Evolutionary conservation across 345 rosid species (phyloP).

Genomic region (Lumnitzera littorea): DNA sequence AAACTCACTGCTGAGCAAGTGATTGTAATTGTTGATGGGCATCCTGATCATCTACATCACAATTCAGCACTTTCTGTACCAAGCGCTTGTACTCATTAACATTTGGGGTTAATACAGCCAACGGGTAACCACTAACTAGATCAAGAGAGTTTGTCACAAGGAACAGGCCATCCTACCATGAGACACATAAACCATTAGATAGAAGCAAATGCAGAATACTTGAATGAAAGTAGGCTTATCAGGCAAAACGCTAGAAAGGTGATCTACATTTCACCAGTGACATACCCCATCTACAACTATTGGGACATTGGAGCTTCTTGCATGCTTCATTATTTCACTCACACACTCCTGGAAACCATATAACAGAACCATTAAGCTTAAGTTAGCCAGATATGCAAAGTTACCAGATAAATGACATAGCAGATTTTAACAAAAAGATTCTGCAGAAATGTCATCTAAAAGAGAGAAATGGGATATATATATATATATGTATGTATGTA

Average conservation of each 20-base stretch:
- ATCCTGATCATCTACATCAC: slow-evolving; percentile 58
- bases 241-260: neutral
- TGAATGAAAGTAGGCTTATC: neutral
- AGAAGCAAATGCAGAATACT: neutral
- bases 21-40: slow-evolving; percentile 48
- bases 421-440: neutral
- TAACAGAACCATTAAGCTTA: slow-evolving; percentile 1
- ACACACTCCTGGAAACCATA: slow-evolving; percentile 57
- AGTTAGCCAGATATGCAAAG: neutral
- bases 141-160: slow-evolving; percentile 64
- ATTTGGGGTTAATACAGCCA: slow-evolving; percentile 86
- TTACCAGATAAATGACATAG: neutral
- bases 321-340: slow-evolving; percentile 60
- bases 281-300: slow-evolving; percentile 84
- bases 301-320: slow-evolving; percentile 64
- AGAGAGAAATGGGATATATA: too few species aligned
- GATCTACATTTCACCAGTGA: slow-evolving; percentile 1
- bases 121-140: slow-evolving; percentile 63
- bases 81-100: slow-evolving; percentile 89
- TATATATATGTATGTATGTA: too few species aligned
- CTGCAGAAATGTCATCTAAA: too few species aligned
- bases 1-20: slow-evolving; percentile 61
- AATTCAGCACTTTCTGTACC: slow-evolving; percentile 59
- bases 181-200: slow-evolving; percentile 8
- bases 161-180: slow-evolving; percentile 77